Evolutionary conservation across 306 rosid genomes (phyloP).

Genomic region (Myrica gale): DNA sequence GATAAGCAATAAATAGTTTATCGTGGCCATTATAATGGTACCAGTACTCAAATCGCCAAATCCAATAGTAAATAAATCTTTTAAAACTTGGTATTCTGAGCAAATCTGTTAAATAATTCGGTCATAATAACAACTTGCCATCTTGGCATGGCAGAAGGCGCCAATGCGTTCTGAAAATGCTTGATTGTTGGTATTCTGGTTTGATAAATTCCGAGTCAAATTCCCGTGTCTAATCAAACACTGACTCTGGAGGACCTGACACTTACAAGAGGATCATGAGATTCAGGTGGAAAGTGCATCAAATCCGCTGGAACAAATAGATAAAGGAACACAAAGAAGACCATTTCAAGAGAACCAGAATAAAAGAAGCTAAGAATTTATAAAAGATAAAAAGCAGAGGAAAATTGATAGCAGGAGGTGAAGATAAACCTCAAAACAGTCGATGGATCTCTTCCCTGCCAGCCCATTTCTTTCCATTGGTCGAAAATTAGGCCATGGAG

Average conservation of each 20-base stretch:
- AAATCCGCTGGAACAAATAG: conserved; percentile 25
- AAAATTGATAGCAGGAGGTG: conserved; percentile 10
- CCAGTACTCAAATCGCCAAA: conserved; percentile 16
- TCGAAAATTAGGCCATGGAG: conserved; percentile 80
- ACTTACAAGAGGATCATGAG: conserved; percentile 22
- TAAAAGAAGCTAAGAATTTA: conserved; percentile 16
- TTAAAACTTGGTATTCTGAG: conserved; percentile 14
- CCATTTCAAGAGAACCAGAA: conserved; percentile 7
- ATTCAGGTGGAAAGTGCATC: conserved; percentile 25
- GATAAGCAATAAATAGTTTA: conserved; percentile 25
- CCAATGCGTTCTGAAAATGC: conserved; percentile 97
- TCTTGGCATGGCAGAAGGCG: conserved; percentile 96
- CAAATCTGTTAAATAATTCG: conserved; percentile 20
- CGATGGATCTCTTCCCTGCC: conserved; percentile 97
- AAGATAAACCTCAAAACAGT: conserved; percentile 80
- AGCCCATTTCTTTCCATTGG: conserved; percentile 98
- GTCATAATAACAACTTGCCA: conserved; percentile 39
- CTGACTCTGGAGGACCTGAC: conserved; percentile 88
- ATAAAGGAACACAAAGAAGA: conserved; percentile 26
- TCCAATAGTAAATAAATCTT: conserved; percentile 22
- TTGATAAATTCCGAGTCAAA: conserved; percentile 75
- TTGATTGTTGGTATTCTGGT: conserved; percentile 74
- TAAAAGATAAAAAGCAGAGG: neutral
- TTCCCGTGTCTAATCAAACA: conserved; percentile 91
- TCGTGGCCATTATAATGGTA: conserved; percentile 24